Evolutionary conservation across 1,139 yeast genomes (phyloP).

Genomic region (Hyphopichia buzzinii): DNA sequence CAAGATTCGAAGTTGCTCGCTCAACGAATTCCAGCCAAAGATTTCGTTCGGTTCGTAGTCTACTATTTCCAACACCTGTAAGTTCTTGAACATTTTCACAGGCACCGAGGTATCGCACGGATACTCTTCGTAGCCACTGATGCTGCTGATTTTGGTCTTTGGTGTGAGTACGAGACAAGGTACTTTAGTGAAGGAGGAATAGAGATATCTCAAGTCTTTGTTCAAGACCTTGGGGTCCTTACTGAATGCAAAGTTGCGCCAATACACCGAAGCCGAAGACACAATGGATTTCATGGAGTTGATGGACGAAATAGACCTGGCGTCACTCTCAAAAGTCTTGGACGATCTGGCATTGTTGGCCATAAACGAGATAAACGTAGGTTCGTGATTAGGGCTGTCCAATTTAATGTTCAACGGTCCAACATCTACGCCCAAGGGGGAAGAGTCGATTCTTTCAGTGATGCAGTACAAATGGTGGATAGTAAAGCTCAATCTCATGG

Average conservation of each 20-base stretch:
- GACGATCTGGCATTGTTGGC: slow-evolving; percentile 47
- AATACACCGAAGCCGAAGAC: slow-evolving; percentile 43
- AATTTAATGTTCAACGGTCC: slow-evolving; percentile 63
- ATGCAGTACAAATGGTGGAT: slow-evolving; percentile 64
- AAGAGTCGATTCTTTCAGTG: slow-evolving; percentile 54
- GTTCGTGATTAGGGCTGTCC: slow-evolving; percentile 58
- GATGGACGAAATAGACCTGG: slow-evolving; percentile 61
- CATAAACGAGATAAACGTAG: slow-evolving; percentile 52
- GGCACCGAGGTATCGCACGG: slow-evolving; percentile 74
- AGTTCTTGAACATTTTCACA: slow-evolving; percentile 54
- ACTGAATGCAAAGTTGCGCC: slow-evolving; percentile 37
- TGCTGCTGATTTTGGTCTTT: slow-evolving; percentile 53
- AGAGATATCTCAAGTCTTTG: slow-evolving; percentile 55
- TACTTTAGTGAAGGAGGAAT: slow-evolving; percentile 64
- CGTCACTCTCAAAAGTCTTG: slow-evolving; percentile 51
- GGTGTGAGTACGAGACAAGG: slow-evolving; percentile 64
- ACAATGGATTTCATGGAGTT: slow-evolving; percentile 60
- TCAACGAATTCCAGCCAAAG: slow-evolving; percentile 61
- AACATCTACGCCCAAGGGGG: slow-evolving; percentile 53
- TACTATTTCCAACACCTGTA: slow-evolving; percentile 58
- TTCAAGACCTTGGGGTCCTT: slow-evolving; percentile 44
- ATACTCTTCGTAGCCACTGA: slow-evolving; percentile 63
- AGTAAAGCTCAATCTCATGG: slow-evolving; percentile 55
- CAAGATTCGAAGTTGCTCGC: slow-evolving; percentile 55
- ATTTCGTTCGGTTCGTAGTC: slow-evolving; percentile 65